These are phyloP conservation scores for Nigrograna mackinnonii DNA, from an alignment of 2,329 filamentous ascomycete genomes.

Conservation along the genomic window DNA sequence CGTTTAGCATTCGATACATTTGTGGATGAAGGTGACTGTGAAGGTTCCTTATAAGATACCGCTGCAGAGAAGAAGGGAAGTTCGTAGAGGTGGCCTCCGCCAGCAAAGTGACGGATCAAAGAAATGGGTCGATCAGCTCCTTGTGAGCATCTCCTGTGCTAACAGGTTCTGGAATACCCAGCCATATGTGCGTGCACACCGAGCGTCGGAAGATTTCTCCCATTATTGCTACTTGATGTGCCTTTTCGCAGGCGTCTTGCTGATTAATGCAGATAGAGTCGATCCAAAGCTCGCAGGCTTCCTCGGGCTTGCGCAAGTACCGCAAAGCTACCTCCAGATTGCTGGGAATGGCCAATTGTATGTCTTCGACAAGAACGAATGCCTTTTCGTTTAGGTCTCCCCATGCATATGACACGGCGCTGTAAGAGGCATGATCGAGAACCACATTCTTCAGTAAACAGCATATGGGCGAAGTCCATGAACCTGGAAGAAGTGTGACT, in stretches of 20 bases:
- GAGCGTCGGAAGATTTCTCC: background rate
- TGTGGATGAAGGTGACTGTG: background rate
- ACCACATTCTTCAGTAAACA: no score
- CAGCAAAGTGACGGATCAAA: background rate
- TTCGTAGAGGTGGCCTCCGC: background rate
- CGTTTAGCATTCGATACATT: background rate
- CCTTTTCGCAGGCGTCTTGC: background rate
- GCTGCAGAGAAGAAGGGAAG: background rate
- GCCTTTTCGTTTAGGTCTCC: conserved; percentile 9
- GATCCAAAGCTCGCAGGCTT: conserved; percentile 7
- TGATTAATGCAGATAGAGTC: conserved; percentile 5
- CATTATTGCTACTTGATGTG: conserved; percentile 4
- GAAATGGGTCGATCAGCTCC: background rate
- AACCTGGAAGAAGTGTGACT: no score
- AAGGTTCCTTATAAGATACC: background rate
- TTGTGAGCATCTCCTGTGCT: background rate
- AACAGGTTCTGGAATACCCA: background rate
- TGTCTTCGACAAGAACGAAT: conserved; percentile 11
- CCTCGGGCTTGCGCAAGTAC: background rate
- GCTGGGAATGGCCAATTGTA: conserved; percentile 7
- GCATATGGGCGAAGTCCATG: no score
- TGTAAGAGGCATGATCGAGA: no score
- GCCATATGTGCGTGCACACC: background rate
- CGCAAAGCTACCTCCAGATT: conserved; percentile 22
- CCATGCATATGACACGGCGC: conserved; percentile 26